Evolutionary conservation across 2,329 filamentous ascomycete species (phyloP).

Genomic region (Penicillium capsulatum): DNA sequence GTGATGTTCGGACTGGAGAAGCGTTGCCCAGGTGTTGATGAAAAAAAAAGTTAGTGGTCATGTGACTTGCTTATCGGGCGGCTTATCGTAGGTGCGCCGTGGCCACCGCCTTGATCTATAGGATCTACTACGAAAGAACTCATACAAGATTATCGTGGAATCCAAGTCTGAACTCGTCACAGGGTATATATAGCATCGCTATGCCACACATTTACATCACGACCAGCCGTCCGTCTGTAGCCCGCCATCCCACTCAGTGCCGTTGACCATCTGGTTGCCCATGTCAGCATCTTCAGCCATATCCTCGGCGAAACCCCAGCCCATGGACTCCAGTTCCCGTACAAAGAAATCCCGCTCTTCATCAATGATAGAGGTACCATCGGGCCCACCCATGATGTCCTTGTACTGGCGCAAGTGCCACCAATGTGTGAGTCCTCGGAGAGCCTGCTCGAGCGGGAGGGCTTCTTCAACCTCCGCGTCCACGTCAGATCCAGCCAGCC

Average conservation of each 20-base stretch:
- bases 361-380: slow-evolving; percentile 53
- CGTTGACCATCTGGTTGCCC: slow-evolving; percentile 8
- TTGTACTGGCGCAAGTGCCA: slow-evolving; percentile 81
- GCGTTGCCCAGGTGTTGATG: slow-evolving; percentile 17
- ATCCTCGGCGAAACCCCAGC: slow-evolving; percentile 45
- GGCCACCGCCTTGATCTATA: not conserved
- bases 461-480: slow-evolving; percentile 93
- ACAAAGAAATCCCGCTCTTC: slow-evolving; percentile 78
- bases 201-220: slow-evolving; percentile 5
- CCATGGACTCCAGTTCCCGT: slow-evolving; percentile 70
- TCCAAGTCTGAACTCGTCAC: not conserved
- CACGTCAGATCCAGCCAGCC: slow-evolving; percentile 83
- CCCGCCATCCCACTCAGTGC: slow-evolving; percentile 17
- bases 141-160: too few species aligned
- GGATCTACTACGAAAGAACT: not conserved
- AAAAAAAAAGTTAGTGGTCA: slow-evolving; percentile 35
- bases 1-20: slow-evolving; percentile 17
- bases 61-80: slow-evolving; percentile 33
- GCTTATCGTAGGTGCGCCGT: slow-evolving; percentile 6
- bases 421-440: slow-evolving; percentile 89
- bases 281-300: slow-evolving; percentile 17
- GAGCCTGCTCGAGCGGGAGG: slow-evolving; percentile 82
- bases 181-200: slow-evolving; percentile 12
- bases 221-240: slow-evolving; percentile 14
- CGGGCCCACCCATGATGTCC: slow-evolving; percentile 61